Evolutionary conservation across 768 basidiomycete species (phyloP).

Genomic region (Suillus sp.): DNA sequence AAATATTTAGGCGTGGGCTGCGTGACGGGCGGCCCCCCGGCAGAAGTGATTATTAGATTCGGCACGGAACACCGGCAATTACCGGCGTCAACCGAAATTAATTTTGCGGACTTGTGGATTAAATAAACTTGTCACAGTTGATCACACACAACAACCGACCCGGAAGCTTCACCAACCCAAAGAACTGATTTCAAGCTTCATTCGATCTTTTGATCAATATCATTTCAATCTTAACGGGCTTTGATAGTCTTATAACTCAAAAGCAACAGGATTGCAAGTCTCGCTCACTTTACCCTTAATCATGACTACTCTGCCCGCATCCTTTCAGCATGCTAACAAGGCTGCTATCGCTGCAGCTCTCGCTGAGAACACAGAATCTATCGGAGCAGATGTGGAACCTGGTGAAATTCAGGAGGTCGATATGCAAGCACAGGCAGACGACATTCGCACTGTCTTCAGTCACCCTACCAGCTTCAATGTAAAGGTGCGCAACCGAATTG

Average conservation of each 20-base stretch:
- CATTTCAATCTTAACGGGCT: conserved; percentile 9
- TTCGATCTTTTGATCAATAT: conserved; percentile 6
- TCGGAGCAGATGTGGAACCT: conserved; percentile 56
- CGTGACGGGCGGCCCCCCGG: conserved; percentile 3
- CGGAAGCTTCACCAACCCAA: conserved; percentile 5
- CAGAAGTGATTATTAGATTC: background rate
- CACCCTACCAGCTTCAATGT: conserved; percentile 94
- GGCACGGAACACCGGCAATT: conserved; percentile 24
- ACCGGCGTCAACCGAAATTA: conserved; percentile 22
- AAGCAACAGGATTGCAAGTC: conserved; percentile 19
- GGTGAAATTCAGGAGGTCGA: conserved; percentile 89
- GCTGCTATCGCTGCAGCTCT: conserved; percentile 77
- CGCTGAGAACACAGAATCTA: conserved; percentile 51
- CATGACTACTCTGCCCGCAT: conserved; percentile 51
- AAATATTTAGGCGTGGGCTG: background rate
- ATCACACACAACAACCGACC: conserved; percentile 11
- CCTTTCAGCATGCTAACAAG: conserved; percentile 77
- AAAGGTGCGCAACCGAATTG: conserved; percentile 59
- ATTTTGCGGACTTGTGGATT: conserved; percentile 11
- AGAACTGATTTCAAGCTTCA: conserved; percentile 4
- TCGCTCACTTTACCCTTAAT: conserved; percentile 18
- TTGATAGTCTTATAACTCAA: conserved; percentile 19
- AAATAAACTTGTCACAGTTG: conserved; percentile 6
- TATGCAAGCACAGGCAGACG: conserved; percentile 81
- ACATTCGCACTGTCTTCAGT: conserved; percentile 90